Conservation (phyloP, 306 rosid genomes). For the Inga oerstediana region DNA sequence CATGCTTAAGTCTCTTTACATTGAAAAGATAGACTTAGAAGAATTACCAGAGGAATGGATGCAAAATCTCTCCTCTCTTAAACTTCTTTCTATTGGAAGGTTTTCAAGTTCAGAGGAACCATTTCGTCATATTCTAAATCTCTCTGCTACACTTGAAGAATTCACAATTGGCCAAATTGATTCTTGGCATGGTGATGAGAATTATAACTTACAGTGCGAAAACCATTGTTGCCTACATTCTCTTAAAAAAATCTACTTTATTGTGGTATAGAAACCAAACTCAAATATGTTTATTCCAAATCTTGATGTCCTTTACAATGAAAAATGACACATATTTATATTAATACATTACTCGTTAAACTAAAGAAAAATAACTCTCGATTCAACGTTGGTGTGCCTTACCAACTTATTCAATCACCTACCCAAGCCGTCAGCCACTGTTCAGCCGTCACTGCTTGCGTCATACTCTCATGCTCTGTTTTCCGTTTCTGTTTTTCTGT, state of each 20-base stretch:
- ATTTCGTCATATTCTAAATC: background rate
- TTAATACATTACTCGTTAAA: too few relatives aligned
- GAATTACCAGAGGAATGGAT: background rate
- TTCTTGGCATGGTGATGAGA: background rate
- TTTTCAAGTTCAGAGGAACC: background rate
- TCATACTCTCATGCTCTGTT: too few relatives aligned
- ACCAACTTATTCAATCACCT: too few relatives aligned
- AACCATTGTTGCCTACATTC: background rate
- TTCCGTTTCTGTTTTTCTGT: too few relatives aligned
- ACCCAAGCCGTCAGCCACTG: too few relatives aligned
- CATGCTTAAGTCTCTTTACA: background rate
- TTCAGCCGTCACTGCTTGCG: too few relatives aligned
- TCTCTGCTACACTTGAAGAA: background rate
- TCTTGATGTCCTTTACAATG: too few relatives aligned
- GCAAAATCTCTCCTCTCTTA: background rate
- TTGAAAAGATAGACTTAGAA: background rate
- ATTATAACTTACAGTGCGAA: background rate
- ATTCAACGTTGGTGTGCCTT: too few relatives aligned
- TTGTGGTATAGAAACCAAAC: too few relatives aligned
- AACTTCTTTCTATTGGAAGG: accelerated
- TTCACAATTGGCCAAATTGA: background rate
- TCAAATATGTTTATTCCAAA: too few relatives aligned
- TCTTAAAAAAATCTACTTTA: background rate
- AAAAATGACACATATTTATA: too few relatives aligned
- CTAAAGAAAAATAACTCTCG: too few relatives aligned